phyloP scores from a whole-genome alignment of 805 yeast species.

The Diddensiella transvaalensis region DNA sequence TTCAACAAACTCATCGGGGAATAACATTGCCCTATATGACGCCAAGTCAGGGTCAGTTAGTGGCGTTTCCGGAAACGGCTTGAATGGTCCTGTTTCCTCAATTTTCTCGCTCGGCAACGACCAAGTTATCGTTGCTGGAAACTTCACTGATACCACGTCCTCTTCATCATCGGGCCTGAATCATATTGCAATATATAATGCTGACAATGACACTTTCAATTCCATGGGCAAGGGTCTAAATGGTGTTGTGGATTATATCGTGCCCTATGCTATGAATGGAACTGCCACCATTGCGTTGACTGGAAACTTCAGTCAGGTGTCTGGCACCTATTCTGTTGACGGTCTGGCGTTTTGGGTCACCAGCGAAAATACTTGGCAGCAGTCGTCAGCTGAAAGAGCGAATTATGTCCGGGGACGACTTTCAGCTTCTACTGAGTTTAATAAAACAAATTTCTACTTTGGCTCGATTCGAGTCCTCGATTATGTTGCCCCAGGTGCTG shows the following conservation, averaged over 20 bases:
- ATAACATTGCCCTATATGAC: constrained; percentile 10
- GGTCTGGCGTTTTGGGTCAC: constrained; percentile 26
- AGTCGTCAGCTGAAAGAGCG: constrained; percentile 13
- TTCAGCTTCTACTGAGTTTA: constrained; percentile 11
- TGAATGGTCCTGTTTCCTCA: constrained; percentile 38
- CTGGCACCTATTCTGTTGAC: constrained; percentile 1
- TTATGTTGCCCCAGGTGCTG: constrained; percentile 31
- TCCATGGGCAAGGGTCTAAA: constrained; percentile 23
- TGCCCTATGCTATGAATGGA: constrained; percentile 25
- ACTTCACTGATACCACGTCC: constrained; percentile 35
- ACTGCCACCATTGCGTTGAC: constrained; percentile 27
- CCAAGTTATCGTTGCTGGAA: constrained; percentile 46
- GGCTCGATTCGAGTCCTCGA: constrained; percentile 30
- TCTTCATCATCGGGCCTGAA: constrained; percentile 7
- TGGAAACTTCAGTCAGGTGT: constrained; percentile 23
- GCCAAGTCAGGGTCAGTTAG: constrained; percentile 7
- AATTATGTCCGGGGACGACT: constrained; percentile 16
- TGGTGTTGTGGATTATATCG: constrained; percentile 20
- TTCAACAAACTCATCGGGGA: constrained; percentile 19
- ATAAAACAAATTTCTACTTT: constrained; percentile 23
- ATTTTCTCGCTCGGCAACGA: constrained; percentile 32
- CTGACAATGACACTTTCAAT: constrained; percentile 13
- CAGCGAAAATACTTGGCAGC: constrained; percentile 21
- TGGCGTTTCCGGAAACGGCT: constrained; percentile 35
- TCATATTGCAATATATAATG: constrained; percentile 21